Conservation (phyloP, 1,284 basidiomycete species). For the Coniophora puteana region DNA sequence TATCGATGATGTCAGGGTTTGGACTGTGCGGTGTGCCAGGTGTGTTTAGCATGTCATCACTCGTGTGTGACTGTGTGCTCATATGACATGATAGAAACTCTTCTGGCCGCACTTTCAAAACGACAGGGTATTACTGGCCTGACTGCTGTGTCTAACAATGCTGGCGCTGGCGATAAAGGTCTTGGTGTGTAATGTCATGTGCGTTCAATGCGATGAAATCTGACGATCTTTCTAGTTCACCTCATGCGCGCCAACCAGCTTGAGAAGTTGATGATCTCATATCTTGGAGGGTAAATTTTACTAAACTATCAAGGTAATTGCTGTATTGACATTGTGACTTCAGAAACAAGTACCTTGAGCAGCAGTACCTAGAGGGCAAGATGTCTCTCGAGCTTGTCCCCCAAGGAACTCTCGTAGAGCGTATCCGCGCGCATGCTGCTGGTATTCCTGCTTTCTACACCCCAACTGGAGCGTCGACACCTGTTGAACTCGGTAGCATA, state of each 20-base stretch:
- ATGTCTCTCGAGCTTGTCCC: conserved; percentile 86
- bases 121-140: conserved; percentile 67
- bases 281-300: conserved; percentile 70
- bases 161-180: conserved; percentile 73
- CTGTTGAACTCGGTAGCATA: conserved; percentile 71
- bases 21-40: conserved; percentile 73
- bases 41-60: conserved; percentile 22
- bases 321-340: conserved; percentile 3
- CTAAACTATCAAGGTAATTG: neutral
- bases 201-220: neutral
- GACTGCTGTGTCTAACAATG: conserved; percentile 87
- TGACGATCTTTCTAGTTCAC: conserved; percentile 46
- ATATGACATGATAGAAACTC: conserved; percentile 52
- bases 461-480: conserved; percentile 82
- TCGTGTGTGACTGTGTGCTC: conserved; percentile 2
- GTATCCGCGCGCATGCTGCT: conserved; percentile 84
- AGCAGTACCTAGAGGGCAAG: conserved; percentile 73
- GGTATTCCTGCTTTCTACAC: conserved; percentile 96
- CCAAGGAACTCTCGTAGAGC: conserved; percentile 88
- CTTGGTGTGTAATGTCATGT: conserved; percentile 50
- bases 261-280: conserved; percentile 82
- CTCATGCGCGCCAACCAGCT: conserved; percentile 75
- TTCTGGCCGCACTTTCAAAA: conserved; percentile 73
- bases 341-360: conserved; percentile 74
- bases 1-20: conserved; percentile 48